Evolutionary conservation across 2,329 filamentous ascomycete species (phyloP), one percentile per base, ranked within the genome.

Genomic region (Clonostachys byssicola): DNA sequence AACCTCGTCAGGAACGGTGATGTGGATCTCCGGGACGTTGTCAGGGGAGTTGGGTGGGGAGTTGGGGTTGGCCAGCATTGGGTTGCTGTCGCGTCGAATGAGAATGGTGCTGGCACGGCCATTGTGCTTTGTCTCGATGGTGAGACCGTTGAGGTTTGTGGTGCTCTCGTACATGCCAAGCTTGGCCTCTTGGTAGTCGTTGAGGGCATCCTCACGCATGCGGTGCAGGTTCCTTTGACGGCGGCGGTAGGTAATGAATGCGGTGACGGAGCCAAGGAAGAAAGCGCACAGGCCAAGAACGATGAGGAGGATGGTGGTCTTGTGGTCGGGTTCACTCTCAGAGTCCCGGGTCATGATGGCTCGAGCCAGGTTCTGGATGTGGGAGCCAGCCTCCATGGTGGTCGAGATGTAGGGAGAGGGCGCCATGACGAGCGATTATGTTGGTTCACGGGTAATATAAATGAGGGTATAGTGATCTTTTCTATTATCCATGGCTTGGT

Each of bases 1-100:
- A 57, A 95, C 86, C 74, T 97, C 94, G 59, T 95, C 89, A 14
- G 94, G 94, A 75, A 99, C 97, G 35, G 94, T 97, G 67, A 99
- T 96, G 69, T 92, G 90, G 60, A 99, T 99, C 72, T 97, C 89
- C 17, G 94, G 94, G 30, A 97, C 80, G 55, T 88, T 86, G 67
- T 82, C 89, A n/a, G 88, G 86, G 42, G 86, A 89, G 58, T 86
- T 74, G 18, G 92, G 88, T 14, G 89, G 86, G 52, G 83, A 86
- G 50, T 79, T 75, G 34, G 88, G 87, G 68, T 88, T 88, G 54
- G 84, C 78, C 55, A 92, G 82, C 70, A 95, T 84, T 54, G 83
- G 83, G 62, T 77, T 71, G 52, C 86, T 83, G 68, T 94, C 90
- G 66, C 89, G 85, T 59, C 88, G 83, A 64, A 90, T 88, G 58